Percentiles rank a stretch among this genome's conserved stretches.
Evolutionary conservation across 345 rosid species (phyloP).

Genomic region (Euphorbia tirucalli): DNA sequence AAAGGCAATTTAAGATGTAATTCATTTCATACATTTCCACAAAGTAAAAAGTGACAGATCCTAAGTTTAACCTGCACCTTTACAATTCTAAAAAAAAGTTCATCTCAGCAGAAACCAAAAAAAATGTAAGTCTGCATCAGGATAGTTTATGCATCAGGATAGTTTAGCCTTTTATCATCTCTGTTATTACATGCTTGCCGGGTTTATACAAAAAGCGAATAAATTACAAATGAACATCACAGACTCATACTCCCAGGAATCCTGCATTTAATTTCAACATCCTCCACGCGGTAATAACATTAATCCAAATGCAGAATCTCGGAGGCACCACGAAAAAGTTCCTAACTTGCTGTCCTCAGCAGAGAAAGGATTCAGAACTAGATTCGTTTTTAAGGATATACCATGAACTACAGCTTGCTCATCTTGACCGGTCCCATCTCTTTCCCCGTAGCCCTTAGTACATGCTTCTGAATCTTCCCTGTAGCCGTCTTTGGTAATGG

Average conservation of each 20-base stretch:
- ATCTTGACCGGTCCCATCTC: conserved; percentile 65
- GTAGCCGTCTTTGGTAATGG: conserved; percentile 89
- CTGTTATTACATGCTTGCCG: not conserved
- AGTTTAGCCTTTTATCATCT: no score
- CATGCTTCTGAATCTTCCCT: conserved; percentile 88
- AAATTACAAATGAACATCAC: not conserved
- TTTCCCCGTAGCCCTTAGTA: conserved; percentile 67
- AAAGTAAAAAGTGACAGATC: no score
- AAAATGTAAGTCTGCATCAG: no score
- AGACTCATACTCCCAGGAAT: not conserved
- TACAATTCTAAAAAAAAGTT: no score
- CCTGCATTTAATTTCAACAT: not conserved
- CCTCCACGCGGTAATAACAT: not conserved
- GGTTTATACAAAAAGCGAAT: not conserved
- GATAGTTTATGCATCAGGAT: no score
- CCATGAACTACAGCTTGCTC: conserved; percentile 47
- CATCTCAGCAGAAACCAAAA: no score
- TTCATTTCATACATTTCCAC: no score
- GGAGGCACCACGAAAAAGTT: not conserved
- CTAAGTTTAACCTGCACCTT: no score
- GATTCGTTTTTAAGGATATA: not conserved
- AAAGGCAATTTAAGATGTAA: no score
- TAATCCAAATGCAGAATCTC: not conserved
- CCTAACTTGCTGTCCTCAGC: not conserved
- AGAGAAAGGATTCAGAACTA: not conserved